Conservation (phyloP, 208 protist genomes). For the Acanthamoeba lenticulata region DNA sequence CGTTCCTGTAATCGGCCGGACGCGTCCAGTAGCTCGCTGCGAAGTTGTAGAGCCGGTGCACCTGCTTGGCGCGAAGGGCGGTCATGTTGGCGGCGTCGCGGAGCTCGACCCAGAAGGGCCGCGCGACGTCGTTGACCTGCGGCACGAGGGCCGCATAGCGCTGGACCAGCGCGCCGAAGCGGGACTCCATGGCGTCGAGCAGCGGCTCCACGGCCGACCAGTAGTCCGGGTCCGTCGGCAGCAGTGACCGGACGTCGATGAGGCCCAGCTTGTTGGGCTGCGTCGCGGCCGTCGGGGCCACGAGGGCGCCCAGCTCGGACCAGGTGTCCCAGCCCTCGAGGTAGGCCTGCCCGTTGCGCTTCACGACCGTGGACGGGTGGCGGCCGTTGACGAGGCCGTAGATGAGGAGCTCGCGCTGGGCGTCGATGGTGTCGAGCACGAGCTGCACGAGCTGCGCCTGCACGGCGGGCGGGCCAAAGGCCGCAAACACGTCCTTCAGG, state of each 20-base stretch:
- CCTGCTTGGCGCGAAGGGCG: conserved; percentile 23
- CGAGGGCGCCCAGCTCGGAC: conserved; percentile 30
- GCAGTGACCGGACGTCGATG: neutral
- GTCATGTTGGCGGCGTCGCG: conserved; percentile 1
- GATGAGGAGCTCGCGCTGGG: conserved; percentile 1
- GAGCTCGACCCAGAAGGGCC: conserved; percentile 20
- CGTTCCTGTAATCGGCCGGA: neutral
- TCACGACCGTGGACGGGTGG: conserved; percentile 10
- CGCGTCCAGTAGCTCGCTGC: neutral
- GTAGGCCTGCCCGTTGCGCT: conserved; percentile 66
- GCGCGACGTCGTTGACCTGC: neutral
- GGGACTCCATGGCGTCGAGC: conserved; percentile 49
- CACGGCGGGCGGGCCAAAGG: neutral
- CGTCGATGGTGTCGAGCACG: neutral
- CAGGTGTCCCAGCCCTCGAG: conserved; percentile 73
- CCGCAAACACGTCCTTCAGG: neutral
- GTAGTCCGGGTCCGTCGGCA: conserved; percentile 2
- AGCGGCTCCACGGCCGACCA: conserved; percentile 5
- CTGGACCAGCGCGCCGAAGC: neutral
- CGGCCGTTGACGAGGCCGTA: conserved; percentile 53
- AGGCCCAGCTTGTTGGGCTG: conserved; percentile 42
- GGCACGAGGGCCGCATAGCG: neutral
- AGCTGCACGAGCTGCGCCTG: neutral
- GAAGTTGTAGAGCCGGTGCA: conserved; percentile 59
- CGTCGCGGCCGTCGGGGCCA: neutral